Evolutionary conservation across 305 asterid species (phyloP).

Genomic region (Nicotiana rustica): DNA sequence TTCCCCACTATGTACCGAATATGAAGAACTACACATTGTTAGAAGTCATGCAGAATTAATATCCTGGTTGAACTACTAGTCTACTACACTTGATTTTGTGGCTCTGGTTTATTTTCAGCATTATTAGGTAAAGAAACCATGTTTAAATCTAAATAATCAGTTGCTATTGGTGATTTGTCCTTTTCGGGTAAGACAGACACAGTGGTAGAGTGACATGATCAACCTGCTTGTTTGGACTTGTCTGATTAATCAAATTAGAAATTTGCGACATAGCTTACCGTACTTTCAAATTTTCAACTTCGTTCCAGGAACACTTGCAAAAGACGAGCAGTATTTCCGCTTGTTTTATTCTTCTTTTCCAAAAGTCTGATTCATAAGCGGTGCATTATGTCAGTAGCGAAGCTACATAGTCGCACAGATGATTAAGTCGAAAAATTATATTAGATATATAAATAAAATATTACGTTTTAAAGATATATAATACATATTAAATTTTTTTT

Average conservation of each 20-base stretch:
- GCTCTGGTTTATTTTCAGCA: background rate
- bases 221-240: background rate
- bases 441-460: too few species aligned
- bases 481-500: too few species aligned
- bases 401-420: too few species aligned
- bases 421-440: too few species aligned
- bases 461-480: too few species aligned
- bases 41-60: background rate
- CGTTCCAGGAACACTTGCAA: background rate
- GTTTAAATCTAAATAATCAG: background rate
- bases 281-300: background rate
- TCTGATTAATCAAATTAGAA: background rate
- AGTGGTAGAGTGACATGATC: background rate
- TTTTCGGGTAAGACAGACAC: background rate
- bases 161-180: conserved; percentile 1
- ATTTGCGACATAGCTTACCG: background rate
- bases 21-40: background rate
- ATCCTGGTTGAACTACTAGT: background rate
- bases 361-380: background rate
- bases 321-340: background rate
- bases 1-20: background rate
- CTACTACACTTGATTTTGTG: background rate
- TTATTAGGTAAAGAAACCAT: background rate
- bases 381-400: too few species aligned
- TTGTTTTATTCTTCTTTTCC: background rate